These are phyloP conservation scores for Rutstroemia sydowiana DNA, from an alignment of 2,329 filamentous ascomycete species.

Conservation along the genomic window DNA sequence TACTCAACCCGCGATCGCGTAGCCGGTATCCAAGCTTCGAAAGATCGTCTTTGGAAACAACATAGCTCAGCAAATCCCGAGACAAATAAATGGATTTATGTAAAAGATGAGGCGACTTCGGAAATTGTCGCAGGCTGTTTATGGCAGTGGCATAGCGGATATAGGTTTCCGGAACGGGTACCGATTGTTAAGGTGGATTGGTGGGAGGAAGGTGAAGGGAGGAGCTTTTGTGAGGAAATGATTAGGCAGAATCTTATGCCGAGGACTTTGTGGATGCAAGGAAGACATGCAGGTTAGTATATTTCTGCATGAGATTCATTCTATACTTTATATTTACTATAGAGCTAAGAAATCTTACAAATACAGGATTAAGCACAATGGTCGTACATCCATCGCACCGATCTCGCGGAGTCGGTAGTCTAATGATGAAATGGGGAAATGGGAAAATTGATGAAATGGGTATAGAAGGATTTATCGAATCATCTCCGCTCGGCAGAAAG, in stretches of 20 bases:
- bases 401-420: background rate
- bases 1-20: too few species aligned
- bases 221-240: background rate
- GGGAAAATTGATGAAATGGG: background rate
- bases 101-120: background rate
- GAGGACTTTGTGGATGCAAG: background rate
- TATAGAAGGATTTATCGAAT: background rate
- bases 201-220: too few species aligned
- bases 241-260: background rate
- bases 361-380: background rate
- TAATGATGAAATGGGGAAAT: constrained; percentile 2
- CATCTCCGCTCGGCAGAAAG: background rate
- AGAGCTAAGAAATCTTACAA: too few species aligned
- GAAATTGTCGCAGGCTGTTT: background rate
- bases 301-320: background rate
- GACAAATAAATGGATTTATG: background rate
- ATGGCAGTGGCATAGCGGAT: background rate
- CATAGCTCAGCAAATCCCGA: background rate
- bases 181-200: too few species aligned
- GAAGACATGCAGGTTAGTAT: background rate
- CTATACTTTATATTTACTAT: too few species aligned
- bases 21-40: too few species aligned
- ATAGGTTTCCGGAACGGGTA: background rate
- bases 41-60: background rate
- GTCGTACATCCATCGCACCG: background rate